Base-by-base conservation (phyloP, 2,329 filamentous ascomycete genomes). In the Hymenoscyphus albidus region DNA sequence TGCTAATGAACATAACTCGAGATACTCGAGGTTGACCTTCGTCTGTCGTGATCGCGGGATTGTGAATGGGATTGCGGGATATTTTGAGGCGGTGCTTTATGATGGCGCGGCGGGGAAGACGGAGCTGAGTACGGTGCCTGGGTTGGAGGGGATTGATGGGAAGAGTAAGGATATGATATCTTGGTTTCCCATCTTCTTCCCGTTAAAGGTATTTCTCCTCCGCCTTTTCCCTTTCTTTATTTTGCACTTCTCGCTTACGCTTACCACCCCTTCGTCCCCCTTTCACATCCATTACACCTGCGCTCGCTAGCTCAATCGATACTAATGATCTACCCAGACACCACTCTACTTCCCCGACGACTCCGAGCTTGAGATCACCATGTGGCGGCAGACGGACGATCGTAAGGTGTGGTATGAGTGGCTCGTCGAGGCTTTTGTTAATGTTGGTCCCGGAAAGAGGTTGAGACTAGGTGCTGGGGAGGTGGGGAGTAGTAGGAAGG, bases 171-270 rank as follows among this genome's bases (percentile, higher is more conserved):
- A 96, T 72, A 99, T 99, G 96, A 96, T 97, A 69, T 96, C 92
- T 63, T 99, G 95, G 95, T 99, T 99, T 76, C 95, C 95, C 1
- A 98, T 99, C 38, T 97, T 94, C 80, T 99, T 99, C 75, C 95
- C 96, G 0, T 80, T 99, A 14, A 96, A 95, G 87, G 93, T 35
- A 35, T 93, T 81, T 60, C 27, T 22, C 18, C 18, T 18, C n/a
- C n/a, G 5, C 42, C n/a, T 44, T 16, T 44, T 44, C 5, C 42
- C 14, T 18, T 44, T 16, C 6, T 44, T 7, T 16, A 2, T 44
- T 44, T 7, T n/a, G 35, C 6, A 0, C 42, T n/a, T 1, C 42
- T 44, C 42, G 14, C 42, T 44, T 44, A n/a, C 14, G 22, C 32
- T 35, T 35, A 35, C 32, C 32, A 22, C 22, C 22, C 22, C 22